Percentiles rank a stretch among this genome's conserved stretches.
These are phyloP conservation scores for Pulveroboletus ravenelii DNA, from an alignment of 768 basidiomycete species.

Conservation along the genomic window DNA sequence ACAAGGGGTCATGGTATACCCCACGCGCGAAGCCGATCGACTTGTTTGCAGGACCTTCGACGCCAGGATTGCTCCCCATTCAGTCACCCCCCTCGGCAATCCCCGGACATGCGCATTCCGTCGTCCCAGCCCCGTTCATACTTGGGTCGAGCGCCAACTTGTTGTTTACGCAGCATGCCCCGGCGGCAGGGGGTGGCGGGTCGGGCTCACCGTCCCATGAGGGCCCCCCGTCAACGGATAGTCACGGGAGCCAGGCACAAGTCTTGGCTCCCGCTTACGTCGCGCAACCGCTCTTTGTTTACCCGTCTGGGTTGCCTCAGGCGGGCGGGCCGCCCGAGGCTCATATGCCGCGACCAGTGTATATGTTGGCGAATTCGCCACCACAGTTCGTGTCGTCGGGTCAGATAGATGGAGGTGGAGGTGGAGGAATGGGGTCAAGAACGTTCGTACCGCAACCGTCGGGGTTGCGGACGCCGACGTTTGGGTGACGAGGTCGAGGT, in stretches of 20 bases:
- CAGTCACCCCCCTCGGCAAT: conserved; percentile 9
- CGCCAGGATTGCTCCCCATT: conserved; percentile 24
- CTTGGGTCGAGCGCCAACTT: conserved; percentile 30
- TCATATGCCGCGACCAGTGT: conserved; percentile 25
- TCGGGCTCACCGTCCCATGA: conserved; percentile 29
- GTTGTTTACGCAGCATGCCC: conserved; percentile 23
- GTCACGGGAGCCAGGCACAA: conserved; percentile 27
- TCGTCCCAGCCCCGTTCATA: conserved; percentile 26
- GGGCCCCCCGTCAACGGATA: conserved; percentile 27
- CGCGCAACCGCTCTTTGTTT: conserved; percentile 28
- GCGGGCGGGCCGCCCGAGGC: conserved; percentile 23
- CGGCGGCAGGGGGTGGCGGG: conserved; percentile 8
- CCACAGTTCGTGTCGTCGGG: conserved; percentile 23
- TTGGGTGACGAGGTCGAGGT: conserved; percentile 14
- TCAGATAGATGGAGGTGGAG: conserved; percentile 9
- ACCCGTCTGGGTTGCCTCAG: conserved; percentile 29
- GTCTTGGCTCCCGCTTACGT: conserved; percentile 26
- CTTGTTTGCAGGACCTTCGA: conserved; percentile 30
- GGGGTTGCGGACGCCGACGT: conserved; percentile 24
- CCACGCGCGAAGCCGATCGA: conserved; percentile 27
- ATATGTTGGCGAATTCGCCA: conserved; percentile 25
- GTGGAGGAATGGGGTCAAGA: conserved; percentile 10
- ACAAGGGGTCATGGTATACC: conserved; percentile 28
- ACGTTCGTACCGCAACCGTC: conserved; percentile 25
- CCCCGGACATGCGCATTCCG: background rate